Evolutionary conservation across 805 yeast genomes (phyloP), one percentile per base, ranked within the genome.

Genomic region (Scheffersomyces spartinae): DNA sequence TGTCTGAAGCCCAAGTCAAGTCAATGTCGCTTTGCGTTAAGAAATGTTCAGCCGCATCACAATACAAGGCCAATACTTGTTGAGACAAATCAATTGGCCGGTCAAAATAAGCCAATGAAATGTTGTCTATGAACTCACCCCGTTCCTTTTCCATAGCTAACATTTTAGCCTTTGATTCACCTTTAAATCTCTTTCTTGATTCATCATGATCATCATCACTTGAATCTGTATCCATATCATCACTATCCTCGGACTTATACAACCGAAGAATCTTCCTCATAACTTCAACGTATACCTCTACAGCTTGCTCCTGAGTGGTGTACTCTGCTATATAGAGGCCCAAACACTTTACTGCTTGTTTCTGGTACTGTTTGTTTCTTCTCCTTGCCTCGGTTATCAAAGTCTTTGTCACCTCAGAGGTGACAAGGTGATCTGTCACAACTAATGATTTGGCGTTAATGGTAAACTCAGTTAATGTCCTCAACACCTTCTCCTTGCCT

Each of bases 401-500:
- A 23, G 3, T 16, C 26, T 0, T 42, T 58, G 1, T 36, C 30
- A 17, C 53, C 42, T 1, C 40, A 28, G 0, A 28, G 25, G n/a
- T n/a, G n/a, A n/a, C n/a, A n/a, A n/a, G n/a, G n/a, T n/a, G n/a
- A 9, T 26, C 10, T 2, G 20, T 7, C 1, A 25, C 7, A 19
- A 74, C 36, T 22, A 43, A 55, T 0, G 36, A 38, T 24, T 58
- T 49, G 6, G 72, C 61, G 31, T 69, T 71, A 10, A 56, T 40
- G 0, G 76, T 43, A 17, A 80, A 58, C 2, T 70, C 50, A 0
- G 81, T 78, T 27, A 86, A 52, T 0, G 95, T 81, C 18, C 71
- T 72, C 11, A 84, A 55, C 1, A 91, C 65, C 15, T 61, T 49
- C 38, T 85, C 95, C 41, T 88, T 88, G 5, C 96, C 97, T 9